Evolutionary conservation across 2,329 filamentous ascomycete genomes (phyloP).

Genomic region (Nemania bipapillata): DNA sequence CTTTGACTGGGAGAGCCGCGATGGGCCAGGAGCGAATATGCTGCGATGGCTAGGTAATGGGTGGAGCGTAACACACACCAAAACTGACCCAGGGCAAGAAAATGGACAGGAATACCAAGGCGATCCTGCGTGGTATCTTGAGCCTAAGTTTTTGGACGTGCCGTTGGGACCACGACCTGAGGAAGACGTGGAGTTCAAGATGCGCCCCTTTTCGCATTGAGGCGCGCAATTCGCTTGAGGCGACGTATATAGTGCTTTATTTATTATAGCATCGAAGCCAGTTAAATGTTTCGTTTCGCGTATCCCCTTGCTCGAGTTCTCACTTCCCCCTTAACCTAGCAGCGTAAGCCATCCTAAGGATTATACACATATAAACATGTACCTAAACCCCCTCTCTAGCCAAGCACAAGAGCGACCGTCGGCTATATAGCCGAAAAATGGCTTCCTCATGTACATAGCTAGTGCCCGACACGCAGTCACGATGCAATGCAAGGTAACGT

Average conservation of each 20-base stretch:
- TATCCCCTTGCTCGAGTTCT: neutral
- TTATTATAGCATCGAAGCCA: neutral
- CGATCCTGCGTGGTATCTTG: conserved; percentile 51
- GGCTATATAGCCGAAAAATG: conserved; percentile 1
- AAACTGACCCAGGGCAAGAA: conserved; percentile 41
- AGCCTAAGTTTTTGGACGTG: conserved; percentile 46
- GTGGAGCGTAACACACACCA: conserved; percentile 54
- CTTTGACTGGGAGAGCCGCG: conserved; percentile 54
- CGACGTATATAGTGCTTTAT: neutral
- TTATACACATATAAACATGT: too few species aligned
- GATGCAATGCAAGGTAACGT: neutral
- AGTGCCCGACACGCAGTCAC: neutral
- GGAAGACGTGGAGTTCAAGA: conserved; percentile 46
- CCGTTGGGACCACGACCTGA: conserved; percentile 46
- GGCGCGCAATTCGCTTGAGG: neutral
- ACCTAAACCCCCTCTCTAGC: neutral
- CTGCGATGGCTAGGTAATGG: conserved; percentile 58
- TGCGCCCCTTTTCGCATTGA: conserved; percentile 50
- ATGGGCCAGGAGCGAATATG: conserved; percentile 46
- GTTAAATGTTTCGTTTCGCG: neutral
- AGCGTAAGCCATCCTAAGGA: neutral
- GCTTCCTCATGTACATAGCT: neutral
- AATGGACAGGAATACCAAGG: conserved; percentile 41
- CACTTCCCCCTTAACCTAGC: neutral
- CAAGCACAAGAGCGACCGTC: neutral